Evolutionary conservation across 2,329 filamentous ascomycete species (phyloP).

Genomic region (Monosporascus sp.): DNA sequence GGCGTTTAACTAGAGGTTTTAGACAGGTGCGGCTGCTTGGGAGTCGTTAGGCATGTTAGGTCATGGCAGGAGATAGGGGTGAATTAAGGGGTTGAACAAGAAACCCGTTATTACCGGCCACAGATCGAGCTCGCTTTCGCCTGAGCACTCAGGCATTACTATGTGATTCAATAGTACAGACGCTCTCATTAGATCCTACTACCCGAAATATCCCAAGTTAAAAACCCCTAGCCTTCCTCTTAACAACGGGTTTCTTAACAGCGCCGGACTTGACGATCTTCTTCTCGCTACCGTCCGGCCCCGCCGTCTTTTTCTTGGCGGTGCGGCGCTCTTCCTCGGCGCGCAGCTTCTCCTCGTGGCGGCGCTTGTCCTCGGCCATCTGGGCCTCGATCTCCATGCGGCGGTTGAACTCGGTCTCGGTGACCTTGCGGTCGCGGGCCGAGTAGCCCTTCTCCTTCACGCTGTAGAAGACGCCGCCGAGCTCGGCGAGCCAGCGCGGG

Average conservation of each 20-base stretch:
- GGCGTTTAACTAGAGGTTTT: background rate
- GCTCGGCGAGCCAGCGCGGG: slow-evolving; percentile 92
- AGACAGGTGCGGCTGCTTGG: too few relatives aligned
- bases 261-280: slow-evolving; percentile 59
- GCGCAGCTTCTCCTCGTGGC: slow-evolving; percentile 53
- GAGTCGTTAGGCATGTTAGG: too few relatives aligned
- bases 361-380: slow-evolving; percentile 80
- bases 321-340: slow-evolving; percentile 41
- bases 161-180: background rate
- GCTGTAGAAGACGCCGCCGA: slow-evolving; percentile 95
- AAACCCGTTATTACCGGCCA: too few relatives aligned
- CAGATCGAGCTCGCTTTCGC: too few relatives aligned
- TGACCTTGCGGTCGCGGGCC: slow-evolving; percentile 76
- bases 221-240: slow-evolving; percentile 51
- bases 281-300: slow-evolving; percentile 34
- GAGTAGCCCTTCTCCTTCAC: slow-evolving; percentile 98
- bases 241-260: slow-evolving; percentile 56
- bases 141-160: too few relatives aligned
- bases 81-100: too few relatives aligned
- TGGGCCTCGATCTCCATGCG: slow-evolving; percentile 91
- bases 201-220: slow-evolving; percentile 19
- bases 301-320: slow-evolving; percentile 35
- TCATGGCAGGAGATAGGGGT: too few relatives aligned
- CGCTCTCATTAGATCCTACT: background rate
- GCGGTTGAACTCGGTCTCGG: slow-evolving; percentile 85